Evolutionary conservation across 83 land plant genomes (phyloP).

Genomic region (Picea mariana): DNA sequence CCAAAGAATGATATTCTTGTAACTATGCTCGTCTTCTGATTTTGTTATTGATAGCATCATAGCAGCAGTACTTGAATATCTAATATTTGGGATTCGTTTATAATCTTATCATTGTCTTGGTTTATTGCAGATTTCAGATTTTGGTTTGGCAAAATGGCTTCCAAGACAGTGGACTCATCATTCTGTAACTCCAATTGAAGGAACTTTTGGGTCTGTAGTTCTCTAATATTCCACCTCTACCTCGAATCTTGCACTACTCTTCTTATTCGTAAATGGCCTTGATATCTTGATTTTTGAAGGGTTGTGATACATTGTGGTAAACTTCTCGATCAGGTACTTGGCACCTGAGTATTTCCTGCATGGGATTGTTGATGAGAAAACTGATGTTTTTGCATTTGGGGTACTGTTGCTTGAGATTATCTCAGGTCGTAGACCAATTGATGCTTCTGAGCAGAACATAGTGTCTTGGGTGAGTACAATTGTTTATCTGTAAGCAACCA

Average conservation of each 20-base stretch:
- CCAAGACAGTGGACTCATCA: constrained; percentile 85
- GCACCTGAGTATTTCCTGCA: constrained; percentile 68
- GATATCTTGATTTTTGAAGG: neutral
- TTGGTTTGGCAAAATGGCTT: constrained; percentile 92
- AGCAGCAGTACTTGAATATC: neutral
- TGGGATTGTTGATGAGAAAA: constrained; percentile 68
- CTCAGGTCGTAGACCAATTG: constrained; percentile 50
- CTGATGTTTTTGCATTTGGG: constrained; percentile 53
- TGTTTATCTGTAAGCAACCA: neutral
- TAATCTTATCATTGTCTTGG: constrained; percentile 2
- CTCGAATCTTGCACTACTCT: neutral
- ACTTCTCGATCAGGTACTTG: constrained; percentile 38
- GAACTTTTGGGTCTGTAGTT: constrained; percentile 85
- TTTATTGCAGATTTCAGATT: constrained; percentile 87
- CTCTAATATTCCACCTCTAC: neutral
- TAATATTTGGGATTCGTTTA: neutral
- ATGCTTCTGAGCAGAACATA: constrained; percentile 41
- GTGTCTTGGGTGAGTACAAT: constrained; percentile 41
- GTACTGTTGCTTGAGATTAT: constrained; percentile 62
- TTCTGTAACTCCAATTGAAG: constrained; percentile 91
- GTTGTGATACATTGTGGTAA: neutral
- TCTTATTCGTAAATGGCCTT: neutral
- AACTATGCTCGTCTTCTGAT: neutral
- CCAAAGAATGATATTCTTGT: neutral
- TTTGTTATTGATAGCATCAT: neutral